These are phyloP conservation scores for Aspergillus funiculosus DNA, from an alignment of 495 filamentous ascomycete species.

Conservation along the genomic window DNA sequence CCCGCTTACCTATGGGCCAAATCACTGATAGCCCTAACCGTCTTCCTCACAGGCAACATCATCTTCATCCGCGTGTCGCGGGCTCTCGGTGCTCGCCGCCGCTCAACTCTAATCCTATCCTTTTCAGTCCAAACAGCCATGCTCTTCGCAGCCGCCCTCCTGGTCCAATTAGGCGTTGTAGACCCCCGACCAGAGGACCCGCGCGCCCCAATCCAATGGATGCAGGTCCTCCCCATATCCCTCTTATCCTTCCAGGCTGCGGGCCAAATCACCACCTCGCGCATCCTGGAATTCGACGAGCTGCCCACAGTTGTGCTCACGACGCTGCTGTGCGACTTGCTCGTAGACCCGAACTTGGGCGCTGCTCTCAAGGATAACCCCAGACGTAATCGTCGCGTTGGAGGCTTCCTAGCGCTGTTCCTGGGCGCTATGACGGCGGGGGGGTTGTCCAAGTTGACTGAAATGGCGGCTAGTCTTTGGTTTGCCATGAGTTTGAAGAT, in stretches of 20 bases:
- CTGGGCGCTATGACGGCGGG: conserved; percentile 38
- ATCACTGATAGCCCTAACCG: conserved; percentile 31
- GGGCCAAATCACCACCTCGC: conserved; percentile 58
- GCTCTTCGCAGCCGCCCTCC: conserved; percentile 47
- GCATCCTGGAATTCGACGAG: conserved; percentile 57
- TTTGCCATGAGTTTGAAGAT: conserved; percentile 34
- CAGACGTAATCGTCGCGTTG: conserved; percentile 31
- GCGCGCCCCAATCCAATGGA: conserved; percentile 32
- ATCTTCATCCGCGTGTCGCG: conserved; percentile 34
- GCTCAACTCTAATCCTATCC: conserved; percentile 48
- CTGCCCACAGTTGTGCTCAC: conserved; percentile 69
- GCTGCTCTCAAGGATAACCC: conserved; percentile 22
- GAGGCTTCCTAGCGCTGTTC: conserved; percentile 31
- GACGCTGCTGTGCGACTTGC: conserved; percentile 57
- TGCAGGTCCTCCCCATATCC: conserved; percentile 42
- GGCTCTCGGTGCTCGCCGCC: conserved; percentile 29
- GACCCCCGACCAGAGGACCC: conserved; percentile 31
- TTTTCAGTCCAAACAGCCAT: conserved; percentile 51
- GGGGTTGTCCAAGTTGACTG: conserved; percentile 26
- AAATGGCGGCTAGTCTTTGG: conserved; percentile 34
- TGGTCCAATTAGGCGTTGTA: conserved; percentile 44
- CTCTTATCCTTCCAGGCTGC: conserved; percentile 64
- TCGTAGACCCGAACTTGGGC: conserved; percentile 30
- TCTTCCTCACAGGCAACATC: conserved; percentile 32
- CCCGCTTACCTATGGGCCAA: conserved; percentile 40